phyloP scores from a whole-genome alignment of 352 stramenopile genomes.

The Globisporangium lucens region DNA sequence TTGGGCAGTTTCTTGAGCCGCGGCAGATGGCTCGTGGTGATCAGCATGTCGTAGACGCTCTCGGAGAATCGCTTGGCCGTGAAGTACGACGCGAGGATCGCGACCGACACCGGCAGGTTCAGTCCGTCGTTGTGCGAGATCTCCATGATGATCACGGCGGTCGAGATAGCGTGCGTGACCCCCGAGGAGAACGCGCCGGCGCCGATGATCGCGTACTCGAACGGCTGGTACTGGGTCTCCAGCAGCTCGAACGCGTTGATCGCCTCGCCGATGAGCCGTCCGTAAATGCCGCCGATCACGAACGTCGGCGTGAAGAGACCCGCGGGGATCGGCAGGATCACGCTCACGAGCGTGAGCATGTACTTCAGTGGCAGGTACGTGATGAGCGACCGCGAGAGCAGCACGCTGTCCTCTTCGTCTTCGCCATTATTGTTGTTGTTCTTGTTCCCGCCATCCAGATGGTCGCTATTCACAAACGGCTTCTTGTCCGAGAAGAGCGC shows the following conservation, averaged over 20 bases:
- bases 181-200: slow-evolving; percentile 89
- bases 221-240: slow-evolving; percentile 77
- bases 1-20: slow-evolving; percentile 82
- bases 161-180: slow-evolving; percentile 91
- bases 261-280: slow-evolving; percentile 71
- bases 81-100: slow-evolving; percentile 89
- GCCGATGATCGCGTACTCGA: slow-evolving; percentile 92
- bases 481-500: slow-evolving; percentile 66
- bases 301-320: slow-evolving; percentile 86
- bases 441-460: not conserved
- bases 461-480: slow-evolving; percentile 26
- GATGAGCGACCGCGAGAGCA: slow-evolving; percentile 74
- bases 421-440: slow-evolving; percentile 1
- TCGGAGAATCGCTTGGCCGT: slow-evolving; percentile 89
- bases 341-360: slow-evolving; percentile 71
- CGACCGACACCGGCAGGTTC: slow-evolving; percentile 84
- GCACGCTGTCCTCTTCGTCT: slow-evolving; percentile 35
- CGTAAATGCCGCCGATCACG: slow-evolving; percentile 81
- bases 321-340: slow-evolving; percentile 69
- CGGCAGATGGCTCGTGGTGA: slow-evolving; percentile 76
- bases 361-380: slow-evolving; percentile 80
- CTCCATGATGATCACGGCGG: slow-evolving; percentile 94
- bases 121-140: slow-evolving; percentile 85
- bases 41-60: slow-evolving; percentile 90
- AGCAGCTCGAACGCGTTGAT: slow-evolving; percentile 62